These are phyloP conservation scores for Tephrocybe rancida DNA, from an alignment of 768 basidiomycete species.

Conservation along the genomic window DNA sequence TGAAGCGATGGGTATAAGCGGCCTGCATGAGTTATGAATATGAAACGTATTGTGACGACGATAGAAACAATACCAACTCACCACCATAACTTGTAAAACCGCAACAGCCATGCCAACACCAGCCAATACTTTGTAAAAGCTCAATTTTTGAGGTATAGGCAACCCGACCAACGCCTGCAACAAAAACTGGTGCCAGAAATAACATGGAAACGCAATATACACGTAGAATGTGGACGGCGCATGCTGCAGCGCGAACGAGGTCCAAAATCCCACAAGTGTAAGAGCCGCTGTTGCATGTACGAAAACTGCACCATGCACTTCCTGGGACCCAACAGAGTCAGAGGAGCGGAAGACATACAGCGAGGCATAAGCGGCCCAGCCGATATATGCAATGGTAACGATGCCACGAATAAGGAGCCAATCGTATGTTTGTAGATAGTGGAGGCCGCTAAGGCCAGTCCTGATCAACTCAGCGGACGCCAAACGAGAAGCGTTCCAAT, in stretches of 20 bases:
- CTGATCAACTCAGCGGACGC: constrained; percentile 55
- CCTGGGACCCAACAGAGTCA: constrained; percentile 14
- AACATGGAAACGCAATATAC: constrained; percentile 75
- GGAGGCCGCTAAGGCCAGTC: constrained; percentile 58
- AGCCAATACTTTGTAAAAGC: constrained; percentile 19
- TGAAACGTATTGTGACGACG: background rate
- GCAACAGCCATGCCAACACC: constrained; percentile 35
- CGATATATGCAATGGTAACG: constrained; percentile 71
- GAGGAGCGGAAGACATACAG: constrained; percentile 54
- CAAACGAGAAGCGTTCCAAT: constrained; percentile 52
- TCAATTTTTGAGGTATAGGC: constrained; percentile 1
- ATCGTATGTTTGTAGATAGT: constrained; percentile 87
- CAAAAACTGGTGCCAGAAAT: constrained; percentile 71
- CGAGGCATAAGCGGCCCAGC: constrained; percentile 75
- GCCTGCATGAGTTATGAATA: constrained; percentile 38
- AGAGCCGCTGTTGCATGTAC: constrained; percentile 22
- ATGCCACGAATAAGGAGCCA: constrained; percentile 69
- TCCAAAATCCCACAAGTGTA: constrained; percentile 41
- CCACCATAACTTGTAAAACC: constrained; percentile 72
- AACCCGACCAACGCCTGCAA: constrained; percentile 25
- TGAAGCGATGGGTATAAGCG: constrained; percentile 69
- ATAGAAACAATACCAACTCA: constrained; percentile 37
- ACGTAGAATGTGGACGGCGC: constrained; percentile 76
- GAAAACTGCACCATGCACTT: constrained; percentile 1
- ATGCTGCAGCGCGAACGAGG: constrained; percentile 59